Evolutionary conservation across 768 basidiomycete species (phyloP).

Genomic region (Sporobolomyces phaffii): DNA sequence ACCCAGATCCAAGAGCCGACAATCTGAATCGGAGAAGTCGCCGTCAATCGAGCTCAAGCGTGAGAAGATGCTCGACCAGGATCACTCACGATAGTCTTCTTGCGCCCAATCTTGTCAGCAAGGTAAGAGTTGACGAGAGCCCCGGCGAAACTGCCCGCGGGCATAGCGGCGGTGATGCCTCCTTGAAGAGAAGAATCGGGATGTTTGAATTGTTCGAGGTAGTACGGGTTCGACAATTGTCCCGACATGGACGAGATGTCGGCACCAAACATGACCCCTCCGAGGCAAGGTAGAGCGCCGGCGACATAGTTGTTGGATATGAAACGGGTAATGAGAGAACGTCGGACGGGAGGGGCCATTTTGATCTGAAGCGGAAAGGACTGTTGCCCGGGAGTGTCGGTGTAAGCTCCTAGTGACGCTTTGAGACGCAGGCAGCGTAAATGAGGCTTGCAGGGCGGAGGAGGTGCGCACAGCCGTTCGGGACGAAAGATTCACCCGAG

Average conservation of each 20-base stretch:
- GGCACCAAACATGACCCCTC: background rate
- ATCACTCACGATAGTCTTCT: slow-evolving; percentile 2
- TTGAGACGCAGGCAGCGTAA: no score
- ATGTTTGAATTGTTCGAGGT: slow-evolving; percentile 1
- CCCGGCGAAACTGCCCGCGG: slow-evolving; percentile 24
- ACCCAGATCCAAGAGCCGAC: slow-evolving; percentile 21
- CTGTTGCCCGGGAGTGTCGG: no score
- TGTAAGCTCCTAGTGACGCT: no score
- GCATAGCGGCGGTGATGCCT: slow-evolving; percentile 26
- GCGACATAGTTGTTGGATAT: slow-evolving; percentile 10
- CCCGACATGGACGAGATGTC: slow-evolving; percentile 25
- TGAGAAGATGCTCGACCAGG: no score
- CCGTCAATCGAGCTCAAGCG: no score
- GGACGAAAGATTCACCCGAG: no score
- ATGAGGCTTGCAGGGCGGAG: no score
- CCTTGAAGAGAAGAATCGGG: slow-evolving; percentile 14
- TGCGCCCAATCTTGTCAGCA: slow-evolving; percentile 25
- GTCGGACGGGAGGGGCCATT: slow-evolving; percentile 9
- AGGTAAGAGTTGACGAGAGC: slow-evolving; percentile 19
- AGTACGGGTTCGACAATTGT: slow-evolving; percentile 16
- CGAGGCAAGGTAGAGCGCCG: background rate
- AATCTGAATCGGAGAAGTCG: slow-evolving; percentile 7
- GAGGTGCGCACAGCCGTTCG: no score
- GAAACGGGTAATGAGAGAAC: slow-evolving; percentile 11
- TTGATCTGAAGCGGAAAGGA: no score